Base-by-base conservation (phyloP, 108 stramenopile species). In the Aurantiochytrium sp. region DNA sequence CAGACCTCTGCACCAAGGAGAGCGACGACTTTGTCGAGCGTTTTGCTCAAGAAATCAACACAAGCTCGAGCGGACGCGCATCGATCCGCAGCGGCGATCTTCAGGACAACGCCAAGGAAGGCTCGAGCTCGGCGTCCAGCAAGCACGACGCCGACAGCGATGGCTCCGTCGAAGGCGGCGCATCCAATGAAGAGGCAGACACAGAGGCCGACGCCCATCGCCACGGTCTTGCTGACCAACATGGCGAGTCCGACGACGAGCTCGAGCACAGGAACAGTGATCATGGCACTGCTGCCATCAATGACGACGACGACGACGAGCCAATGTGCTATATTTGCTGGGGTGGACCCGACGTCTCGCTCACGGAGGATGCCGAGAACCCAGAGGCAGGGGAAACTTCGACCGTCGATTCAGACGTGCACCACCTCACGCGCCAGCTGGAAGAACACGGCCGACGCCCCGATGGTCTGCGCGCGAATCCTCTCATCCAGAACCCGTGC, bases 261-360 rank as follows among this genome's bases (percentile, higher is more conserved):
- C 16, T 28, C 49, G 76, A 83, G 8, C 35, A 35, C 2, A 35
- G 35, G 35, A 35, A 35, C 35, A 35, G 35, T 35, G 35, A 35
- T 35, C 35, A 35, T 35, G 35, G 35, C 35, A 35, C 35, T 35
- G 35, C 35, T 35, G 35, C 35, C 35, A 35, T 35, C 35, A 35
- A 35, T 35, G 35, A 35, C n/a, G 76, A 83, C n/a, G 76, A 83
- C 76, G 76, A 83, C 6, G 76, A 47, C 4, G 76, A 83, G 23
- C 43, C 76, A 43, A 83, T 83, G 76, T 83, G 76, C 76, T 83
- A 83, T 53, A 83, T 83, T 35, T 83, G 76, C 76, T 83, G 76
- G 76, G 76, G 76, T 16, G 76, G 76, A 12, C 49, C 51, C n/a
- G 76, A 83, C 51, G 12, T 45, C 76, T 19, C 25, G 25, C 51